A percentile compares a stretch with the other conserved stretches of the same genome.
Conservation (phyloP, 345 rosid genomes). For the Limnanthes douglasii region DNA sequence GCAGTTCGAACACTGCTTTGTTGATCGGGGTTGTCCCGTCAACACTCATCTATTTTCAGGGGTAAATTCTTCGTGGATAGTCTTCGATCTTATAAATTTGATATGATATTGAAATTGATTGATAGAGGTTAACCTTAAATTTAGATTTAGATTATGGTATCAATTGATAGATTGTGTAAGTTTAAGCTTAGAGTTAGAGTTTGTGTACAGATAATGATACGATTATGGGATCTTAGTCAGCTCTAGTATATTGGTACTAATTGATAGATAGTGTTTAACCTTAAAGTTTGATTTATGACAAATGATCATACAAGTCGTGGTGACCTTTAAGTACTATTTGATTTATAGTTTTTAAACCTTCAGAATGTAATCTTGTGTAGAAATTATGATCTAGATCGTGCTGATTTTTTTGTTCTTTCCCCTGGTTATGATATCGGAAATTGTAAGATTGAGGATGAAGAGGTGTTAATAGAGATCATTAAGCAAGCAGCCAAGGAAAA, state of each 20-base stretch:
- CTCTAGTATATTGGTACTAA: neutral
- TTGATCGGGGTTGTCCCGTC: constrained; percentile 57
- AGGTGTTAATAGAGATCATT: constrained; percentile 44
- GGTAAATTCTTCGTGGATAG: constrained; percentile 27
- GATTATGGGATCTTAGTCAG: neutral
- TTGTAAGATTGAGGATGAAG: constrained; percentile 61
- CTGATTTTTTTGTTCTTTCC: neutral
- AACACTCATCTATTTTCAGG: constrained; percentile 83
- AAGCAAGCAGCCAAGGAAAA: constrained; percentile 77
- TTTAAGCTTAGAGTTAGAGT: constrained; percentile 1
- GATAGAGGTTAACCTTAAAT: neutral
- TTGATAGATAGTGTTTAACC: neutral
- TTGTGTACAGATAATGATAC: neutral
- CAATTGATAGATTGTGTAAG: neutral
- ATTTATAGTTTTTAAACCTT: neutral
- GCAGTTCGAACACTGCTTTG: constrained; percentile 62
- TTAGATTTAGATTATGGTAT: neutral
- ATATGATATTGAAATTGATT: neutral
- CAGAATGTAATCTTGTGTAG: neutral
- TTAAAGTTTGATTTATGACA: neutral
- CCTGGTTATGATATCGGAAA: neutral
- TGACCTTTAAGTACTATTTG: neutral
- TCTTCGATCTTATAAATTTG: neutral
- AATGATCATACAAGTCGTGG: neutral
- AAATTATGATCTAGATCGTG: neutral